Conservation (phyloP, 768 basidiomycete genomes). For the Naganishia onofrii region DNA sequence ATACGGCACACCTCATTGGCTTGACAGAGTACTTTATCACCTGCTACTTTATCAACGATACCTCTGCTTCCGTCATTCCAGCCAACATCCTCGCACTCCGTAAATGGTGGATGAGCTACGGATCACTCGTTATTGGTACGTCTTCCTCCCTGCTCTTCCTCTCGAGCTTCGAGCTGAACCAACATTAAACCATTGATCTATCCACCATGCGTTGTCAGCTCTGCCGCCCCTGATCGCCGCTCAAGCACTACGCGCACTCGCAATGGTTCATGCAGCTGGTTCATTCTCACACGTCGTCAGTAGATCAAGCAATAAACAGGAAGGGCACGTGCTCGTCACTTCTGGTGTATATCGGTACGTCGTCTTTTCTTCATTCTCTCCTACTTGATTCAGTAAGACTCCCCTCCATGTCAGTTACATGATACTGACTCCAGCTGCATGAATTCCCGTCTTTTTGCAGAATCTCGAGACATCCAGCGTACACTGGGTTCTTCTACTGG, state of each 20-base stretch:
- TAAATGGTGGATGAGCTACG: slow-evolving; percentile 28
- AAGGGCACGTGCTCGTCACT: slow-evolving; percentile 76
- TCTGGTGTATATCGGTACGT: slow-evolving; percentile 81
- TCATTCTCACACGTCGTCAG: slow-evolving; percentile 92
- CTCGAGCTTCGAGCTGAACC: slow-evolving; percentile 14
- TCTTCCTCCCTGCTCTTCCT: slow-evolving; percentile 52
- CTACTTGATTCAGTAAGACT: too few relatives aligned
- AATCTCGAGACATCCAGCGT: slow-evolving; percentile 90
- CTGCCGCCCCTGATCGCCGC: slow-evolving; percentile 64
- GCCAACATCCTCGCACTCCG: background rate
- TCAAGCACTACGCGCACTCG: slow-evolving; percentile 74
- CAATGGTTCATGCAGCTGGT: slow-evolving; percentile 94
- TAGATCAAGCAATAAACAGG: slow-evolving; percentile 61
- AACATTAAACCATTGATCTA: too few relatives aligned
- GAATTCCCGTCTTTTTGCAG: slow-evolving; percentile 52
- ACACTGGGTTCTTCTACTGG: slow-evolving; percentile 98
- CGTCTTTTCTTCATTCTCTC: background rate
- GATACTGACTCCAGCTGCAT: background rate
- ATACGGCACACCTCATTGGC: slow-evolving; percentile 74
- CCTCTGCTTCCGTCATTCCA: background rate
- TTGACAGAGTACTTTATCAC: slow-evolving; percentile 71
- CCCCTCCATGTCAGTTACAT: too few relatives aligned
- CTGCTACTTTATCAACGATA: slow-evolving; percentile 15
- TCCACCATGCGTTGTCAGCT: slow-evolving; percentile 56
- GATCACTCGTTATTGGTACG: slow-evolving; percentile 54